These are phyloP conservation scores for Hypoxylon trugodes DNA, from an alignment of 495 filamentous ascomycete species.

Conservation along the genomic window DNA sequence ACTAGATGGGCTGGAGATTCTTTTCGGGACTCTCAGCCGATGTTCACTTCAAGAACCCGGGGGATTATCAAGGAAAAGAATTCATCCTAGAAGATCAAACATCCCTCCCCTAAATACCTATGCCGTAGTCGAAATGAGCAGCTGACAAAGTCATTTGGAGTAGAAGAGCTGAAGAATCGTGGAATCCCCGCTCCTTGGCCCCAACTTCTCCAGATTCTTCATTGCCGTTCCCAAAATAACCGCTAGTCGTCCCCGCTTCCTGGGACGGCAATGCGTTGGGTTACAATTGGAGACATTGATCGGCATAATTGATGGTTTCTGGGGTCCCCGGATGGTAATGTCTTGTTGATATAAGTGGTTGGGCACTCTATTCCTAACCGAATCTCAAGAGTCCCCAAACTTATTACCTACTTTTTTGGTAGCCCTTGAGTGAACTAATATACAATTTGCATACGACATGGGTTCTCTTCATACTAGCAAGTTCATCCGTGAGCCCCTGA, in stretches of 20 bases:
- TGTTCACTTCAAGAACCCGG: constrained; percentile 1
- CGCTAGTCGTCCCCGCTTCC: constrained; percentile 20
- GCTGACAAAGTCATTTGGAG: neutral
- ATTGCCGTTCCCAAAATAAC: constrained; percentile 24
- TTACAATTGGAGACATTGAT: constrained; percentile 1
- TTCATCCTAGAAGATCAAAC: neutral
- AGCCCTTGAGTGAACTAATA: too few species aligned
- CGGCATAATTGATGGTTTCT: neutral
- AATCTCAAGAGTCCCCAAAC: too few species aligned
- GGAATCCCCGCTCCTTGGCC: constrained; percentile 25
- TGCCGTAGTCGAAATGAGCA: neutral
- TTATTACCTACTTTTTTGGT: too few species aligned
- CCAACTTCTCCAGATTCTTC: constrained; percentile 23
- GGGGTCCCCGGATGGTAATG: constrained; percentile 2
- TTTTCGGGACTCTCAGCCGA: constrained; percentile 2
- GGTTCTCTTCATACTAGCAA: constrained; percentile 14
- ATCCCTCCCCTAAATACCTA: constrained; percentile 3
- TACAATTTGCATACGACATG: too few species aligned
- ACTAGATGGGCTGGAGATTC: neutral
- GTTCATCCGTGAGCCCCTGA: constrained; percentile 42
- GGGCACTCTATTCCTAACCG: constrained; percentile 1
- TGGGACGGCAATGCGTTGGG: constrained; percentile 11
- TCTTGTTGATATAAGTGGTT: constrained; percentile 16
- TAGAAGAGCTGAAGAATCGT: neutral
- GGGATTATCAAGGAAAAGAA: too few species aligned